Base-by-base conservation (phyloP, 1,139 yeast species). In the Saccharomyces hybrid region DNA sequence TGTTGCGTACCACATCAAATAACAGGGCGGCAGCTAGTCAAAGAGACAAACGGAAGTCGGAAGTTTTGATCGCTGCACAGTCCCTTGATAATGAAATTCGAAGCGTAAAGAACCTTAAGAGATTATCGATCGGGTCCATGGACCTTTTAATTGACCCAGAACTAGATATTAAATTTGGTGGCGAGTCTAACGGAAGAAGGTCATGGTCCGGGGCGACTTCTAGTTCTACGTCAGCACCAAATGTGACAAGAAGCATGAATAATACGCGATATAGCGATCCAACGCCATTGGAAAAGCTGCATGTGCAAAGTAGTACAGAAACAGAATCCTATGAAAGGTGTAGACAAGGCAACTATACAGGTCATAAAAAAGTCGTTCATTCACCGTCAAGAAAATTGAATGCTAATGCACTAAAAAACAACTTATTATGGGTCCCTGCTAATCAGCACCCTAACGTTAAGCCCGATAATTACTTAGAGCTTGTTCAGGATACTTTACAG, bases 391-490 rank as follows among this genome's bases (percentile, higher is more conserved):
- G 32, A 12, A 47, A 42, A 21, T 11, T 34, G 14, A 47, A 50
- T 51, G 19, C 50, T 54, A 12, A 47, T 47, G 55, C 56, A 27
- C 27, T 61, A 12, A 58, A 61, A 7, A 60, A 73, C 27, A 73
- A 74, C 53, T 68, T 83, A 14, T 73, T 88, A 52, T 90, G 97
- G 97, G 97, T 90, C 1, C 97, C 97, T 0, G 97, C 97, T 1
- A 83, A 83, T 58, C 78, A 88, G 48, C 97, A 90, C 66, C 97
- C 97, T 1, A 91, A 87, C 64, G 80, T 90, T 19, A 91, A 95
- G 26, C 97, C 97, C 0, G 95, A 88, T 63, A 88, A 86, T 63
- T 90, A 89, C 78, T 80, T 84, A 63, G 78, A 82, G 58, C 90
- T 88, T 71, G 88, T 90, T 46, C 86, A 86, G 64, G 78, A 81